Conservation (phyloP, 78 protist genomes). For the Tieghemostelium lacteum region DNA sequence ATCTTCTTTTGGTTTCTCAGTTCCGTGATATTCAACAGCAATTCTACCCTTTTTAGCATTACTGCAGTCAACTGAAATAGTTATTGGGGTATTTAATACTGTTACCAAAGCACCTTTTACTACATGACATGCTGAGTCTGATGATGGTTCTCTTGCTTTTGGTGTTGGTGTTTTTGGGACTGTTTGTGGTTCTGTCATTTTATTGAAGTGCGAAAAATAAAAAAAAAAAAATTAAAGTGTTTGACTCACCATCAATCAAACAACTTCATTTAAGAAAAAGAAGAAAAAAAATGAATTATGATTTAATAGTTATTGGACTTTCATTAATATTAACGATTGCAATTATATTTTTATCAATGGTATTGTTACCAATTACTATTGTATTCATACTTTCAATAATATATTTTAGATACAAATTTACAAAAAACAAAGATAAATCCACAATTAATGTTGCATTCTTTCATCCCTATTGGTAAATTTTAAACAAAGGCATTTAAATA, state of each 20-base stretch:
- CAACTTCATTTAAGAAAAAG: not conserved
- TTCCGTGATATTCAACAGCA: constrained; percentile 16
- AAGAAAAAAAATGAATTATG: not conserved
- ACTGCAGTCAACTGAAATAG: constrained; percentile 57
- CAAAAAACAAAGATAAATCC: not conserved
- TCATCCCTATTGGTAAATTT: constrained; percentile 79
- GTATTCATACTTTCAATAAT: not conserved
- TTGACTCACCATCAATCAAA: not conserved
- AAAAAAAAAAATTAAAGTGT: not conserved
- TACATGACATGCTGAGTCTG: constrained; percentile 76
- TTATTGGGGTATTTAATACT: constrained; percentile 46
- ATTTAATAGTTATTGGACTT: too few species aligned
- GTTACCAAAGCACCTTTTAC: constrained; percentile 68
- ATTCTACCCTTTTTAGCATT: constrained; percentile 62
- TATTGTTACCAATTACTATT: constrained; percentile 7
- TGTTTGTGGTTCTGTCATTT: too few species aligned
- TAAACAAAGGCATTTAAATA: not conserved
- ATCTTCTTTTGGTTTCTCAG: constrained; percentile 46
- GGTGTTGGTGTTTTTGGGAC: too few species aligned
- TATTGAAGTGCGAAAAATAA: not conserved
- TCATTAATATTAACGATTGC: constrained; percentile 23
- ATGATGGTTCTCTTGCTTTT: constrained; percentile 60
- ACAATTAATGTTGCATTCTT: constrained; percentile 48
- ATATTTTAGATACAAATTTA: not conserved
- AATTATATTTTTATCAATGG: not conserved